Evolutionary conservation across 2,329 filamentous ascomycete genomes (phyloP).

Genomic region (Hirsutella thompsonii): DNA sequence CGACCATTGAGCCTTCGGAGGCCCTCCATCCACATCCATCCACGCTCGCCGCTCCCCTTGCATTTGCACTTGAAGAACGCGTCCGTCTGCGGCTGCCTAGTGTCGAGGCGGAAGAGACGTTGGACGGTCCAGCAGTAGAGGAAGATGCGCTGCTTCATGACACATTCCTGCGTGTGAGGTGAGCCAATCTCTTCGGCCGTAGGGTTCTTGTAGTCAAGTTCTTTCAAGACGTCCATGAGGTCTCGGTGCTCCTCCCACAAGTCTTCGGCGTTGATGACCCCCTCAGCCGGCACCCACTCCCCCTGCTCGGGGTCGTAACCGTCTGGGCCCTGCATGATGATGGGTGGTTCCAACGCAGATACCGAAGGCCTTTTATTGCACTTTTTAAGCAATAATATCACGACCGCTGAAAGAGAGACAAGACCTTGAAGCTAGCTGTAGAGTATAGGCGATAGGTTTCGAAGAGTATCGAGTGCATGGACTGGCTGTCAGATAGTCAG

Average conservation of each 20-base stretch:
- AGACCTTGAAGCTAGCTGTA: no score
- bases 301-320: no score
- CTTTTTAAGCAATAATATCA: no score
- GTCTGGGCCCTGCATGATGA: no score
- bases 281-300: neutral
- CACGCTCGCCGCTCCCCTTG: neutral
- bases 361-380: no score
- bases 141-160: neutral
- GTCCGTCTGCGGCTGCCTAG: neutral
- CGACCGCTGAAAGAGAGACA: no score
- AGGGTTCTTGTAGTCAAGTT: neutral
- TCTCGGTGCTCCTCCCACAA: no score
- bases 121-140: neutral
- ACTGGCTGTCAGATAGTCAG: no score
- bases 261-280: neutral
- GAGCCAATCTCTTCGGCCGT: neutral
- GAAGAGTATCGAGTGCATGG: no score
- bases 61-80: neutral
- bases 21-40: neutral
- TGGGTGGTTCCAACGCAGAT: no score
- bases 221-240: no score
- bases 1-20: neutral
- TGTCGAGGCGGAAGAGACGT: neutral
- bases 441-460: no score
- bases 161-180: neutral